These are phyloP conservation scores for Colletotrichum sp. DNA, from an alignment of 2,329 filamentous ascomycete genomes.

Conservation along the genomic window DNA sequence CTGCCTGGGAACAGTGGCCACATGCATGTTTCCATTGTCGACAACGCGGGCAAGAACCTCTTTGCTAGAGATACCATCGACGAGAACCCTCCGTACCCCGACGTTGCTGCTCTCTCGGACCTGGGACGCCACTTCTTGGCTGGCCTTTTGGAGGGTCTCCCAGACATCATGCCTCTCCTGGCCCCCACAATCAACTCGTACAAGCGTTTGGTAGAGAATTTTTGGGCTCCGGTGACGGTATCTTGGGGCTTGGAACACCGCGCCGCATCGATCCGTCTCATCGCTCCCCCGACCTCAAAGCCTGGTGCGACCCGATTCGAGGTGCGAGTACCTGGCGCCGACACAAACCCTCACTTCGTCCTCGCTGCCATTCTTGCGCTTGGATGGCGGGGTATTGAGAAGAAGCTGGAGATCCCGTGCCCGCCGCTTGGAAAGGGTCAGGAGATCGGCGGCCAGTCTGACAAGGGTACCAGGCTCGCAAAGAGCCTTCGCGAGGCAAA, in stretches of 20 bases:
- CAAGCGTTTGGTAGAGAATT: slow-evolving; percentile 97
- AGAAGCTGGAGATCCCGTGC: slow-evolving; percentile 83
- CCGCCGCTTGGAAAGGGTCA: slow-evolving; percentile 86
- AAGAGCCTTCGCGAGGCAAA: slow-evolving; percentile 88
- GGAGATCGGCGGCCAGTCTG: slow-evolving; percentile 74
- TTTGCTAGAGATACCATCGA: slow-evolving; percentile 74
- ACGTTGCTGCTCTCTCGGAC: slow-evolving; percentile 83
- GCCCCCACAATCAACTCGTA: slow-evolving; percentile 97
- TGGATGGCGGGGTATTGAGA: slow-evolving; percentile 90
- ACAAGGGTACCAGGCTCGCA: slow-evolving; percentile 79
- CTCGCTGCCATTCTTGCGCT: slow-evolving; percentile 85
- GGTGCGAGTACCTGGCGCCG: slow-evolving; percentile 90
- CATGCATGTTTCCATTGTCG: slow-evolving; percentile 90
- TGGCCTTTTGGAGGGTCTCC: slow-evolving; percentile 84
- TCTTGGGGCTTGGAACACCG: slow-evolving; percentile 97
- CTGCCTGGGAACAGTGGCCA: slow-evolving; percentile 95
- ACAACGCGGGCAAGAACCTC: slow-evolving; percentile 81
- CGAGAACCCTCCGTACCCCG: slow-evolving; percentile 71
- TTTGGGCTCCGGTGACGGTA: slow-evolving; percentile 97
- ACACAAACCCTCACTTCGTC: slow-evolving; percentile 88
- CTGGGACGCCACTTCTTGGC: slow-evolving; percentile 92
- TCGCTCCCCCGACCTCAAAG: slow-evolving; percentile 85
- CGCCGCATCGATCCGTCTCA: slow-evolving; percentile 87
- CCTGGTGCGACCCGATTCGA: slow-evolving; percentile 90
- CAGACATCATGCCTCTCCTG: slow-evolving; percentile 93